Evolutionary conservation across 192 early-diverging fungal genomes (phyloP).

Genomic region (Mortierella antarctica): DNA sequence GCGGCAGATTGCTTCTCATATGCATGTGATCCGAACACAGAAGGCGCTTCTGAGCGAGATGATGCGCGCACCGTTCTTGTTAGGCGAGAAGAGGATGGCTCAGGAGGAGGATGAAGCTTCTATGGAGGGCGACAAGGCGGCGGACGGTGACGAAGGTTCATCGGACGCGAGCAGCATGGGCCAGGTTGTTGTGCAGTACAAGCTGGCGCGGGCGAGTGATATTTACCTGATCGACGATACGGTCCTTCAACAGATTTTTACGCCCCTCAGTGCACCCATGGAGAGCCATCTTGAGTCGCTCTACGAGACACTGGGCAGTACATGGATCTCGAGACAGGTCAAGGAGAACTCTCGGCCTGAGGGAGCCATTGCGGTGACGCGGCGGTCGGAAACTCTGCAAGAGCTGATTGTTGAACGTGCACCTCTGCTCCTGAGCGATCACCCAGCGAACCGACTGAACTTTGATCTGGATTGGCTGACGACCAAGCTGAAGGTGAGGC

Average conservation of each 20-base stretch:
- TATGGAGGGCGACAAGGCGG: neutral
- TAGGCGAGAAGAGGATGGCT: constrained; percentile 64
- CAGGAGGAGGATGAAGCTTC: constrained; percentile 29
- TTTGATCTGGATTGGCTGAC: constrained; percentile 65
- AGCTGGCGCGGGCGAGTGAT: constrained; percentile 73
- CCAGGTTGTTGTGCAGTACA: constrained; percentile 62
- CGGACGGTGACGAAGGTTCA: constrained; percentile 9
- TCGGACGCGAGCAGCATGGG: constrained; percentile 39
- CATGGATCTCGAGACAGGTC: constrained; percentile 73
- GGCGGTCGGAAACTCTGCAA: constrained; percentile 63
- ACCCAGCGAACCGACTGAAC: constrained; percentile 58
- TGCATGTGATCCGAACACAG: constrained; percentile 55
- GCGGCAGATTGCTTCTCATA: constrained; percentile 78
- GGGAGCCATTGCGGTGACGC: constrained; percentile 60
- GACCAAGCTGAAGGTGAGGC: constrained; percentile 71
- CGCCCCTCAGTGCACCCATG: constrained; percentile 76
- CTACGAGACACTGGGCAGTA: constrained; percentile 72
- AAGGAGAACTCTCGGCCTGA: constrained; percentile 60
- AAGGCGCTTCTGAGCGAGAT: constrained; percentile 65
- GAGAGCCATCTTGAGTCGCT: constrained; percentile 78
- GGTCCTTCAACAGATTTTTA: constrained; percentile 76
- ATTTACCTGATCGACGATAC: constrained; percentile 87
- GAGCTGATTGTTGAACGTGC: constrained; percentile 78
- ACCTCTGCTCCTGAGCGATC: constrained; percentile 79
- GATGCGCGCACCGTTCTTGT: constrained; percentile 68